phyloP scores from a whole-genome alignment of 495 filamentous ascomycete genomes.

The Penicillium angulare region DNA sequence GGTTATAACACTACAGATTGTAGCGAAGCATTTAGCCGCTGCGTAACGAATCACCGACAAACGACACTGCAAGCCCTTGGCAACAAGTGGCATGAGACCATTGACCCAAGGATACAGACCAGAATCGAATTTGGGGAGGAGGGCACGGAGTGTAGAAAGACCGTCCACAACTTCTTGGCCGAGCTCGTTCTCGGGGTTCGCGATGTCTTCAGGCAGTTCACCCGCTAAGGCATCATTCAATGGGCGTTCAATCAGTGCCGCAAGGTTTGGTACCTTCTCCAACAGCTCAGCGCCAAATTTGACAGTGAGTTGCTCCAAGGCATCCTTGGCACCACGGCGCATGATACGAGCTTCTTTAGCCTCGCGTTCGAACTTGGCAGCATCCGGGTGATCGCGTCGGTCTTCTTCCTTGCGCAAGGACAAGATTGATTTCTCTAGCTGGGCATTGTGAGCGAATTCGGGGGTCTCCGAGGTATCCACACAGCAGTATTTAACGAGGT shows the following conservation, averaged over 20 bases:
- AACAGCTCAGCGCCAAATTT: conserved; percentile 77
- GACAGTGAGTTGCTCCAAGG: conserved; percentile 78
- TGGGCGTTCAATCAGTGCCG: conserved; percentile 74
- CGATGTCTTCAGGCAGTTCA: conserved; percentile 69
- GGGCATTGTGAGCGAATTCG: conserved; percentile 78
- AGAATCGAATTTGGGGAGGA: conserved; percentile 77
- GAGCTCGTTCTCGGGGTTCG: conserved; percentile 63
- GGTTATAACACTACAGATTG: conserved; percentile 92
- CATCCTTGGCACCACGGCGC: conserved; percentile 89
- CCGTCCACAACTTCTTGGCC: conserved; percentile 93
- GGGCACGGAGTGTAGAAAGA: conserved; percentile 85
- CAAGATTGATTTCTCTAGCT: conserved; percentile 73
- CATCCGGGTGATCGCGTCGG: conserved; percentile 85
- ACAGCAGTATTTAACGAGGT: conserved; percentile 94
- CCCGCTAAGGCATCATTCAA: conserved; percentile 69
- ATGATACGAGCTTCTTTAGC: conserved; percentile 83
- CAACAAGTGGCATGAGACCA: conserved; percentile 78
- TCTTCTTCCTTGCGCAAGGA: conserved; percentile 97
- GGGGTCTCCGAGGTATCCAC: conserved; percentile 96
- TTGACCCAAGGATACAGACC: conserved; percentile 75
- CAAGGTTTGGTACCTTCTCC: conserved; percentile 75
- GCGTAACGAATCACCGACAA: conserved; percentile 93
- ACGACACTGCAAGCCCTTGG: conserved; percentile 79
- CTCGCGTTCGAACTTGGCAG: conserved; percentile 82
- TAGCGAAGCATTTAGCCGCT: conserved; percentile 95